Conservation (phyloP, 306 rosid genomes). For the Vigna nakashimae region DNA sequence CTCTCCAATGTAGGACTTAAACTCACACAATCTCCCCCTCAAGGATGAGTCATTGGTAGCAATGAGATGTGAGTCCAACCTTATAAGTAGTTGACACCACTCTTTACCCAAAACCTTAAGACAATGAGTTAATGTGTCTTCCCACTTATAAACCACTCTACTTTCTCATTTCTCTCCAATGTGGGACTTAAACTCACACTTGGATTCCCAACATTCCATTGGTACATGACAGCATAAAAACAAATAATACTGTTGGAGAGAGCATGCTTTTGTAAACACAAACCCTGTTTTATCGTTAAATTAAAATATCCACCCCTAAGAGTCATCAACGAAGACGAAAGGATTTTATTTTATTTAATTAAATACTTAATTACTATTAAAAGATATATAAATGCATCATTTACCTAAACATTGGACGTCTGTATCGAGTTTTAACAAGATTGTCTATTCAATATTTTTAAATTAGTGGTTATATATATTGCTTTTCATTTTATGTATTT, state of each 20-base stretch:
- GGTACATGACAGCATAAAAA: constrained; percentile 8
- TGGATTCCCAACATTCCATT: too few relatives aligned
- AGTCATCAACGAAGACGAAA: neutral
- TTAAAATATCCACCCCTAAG: neutral
- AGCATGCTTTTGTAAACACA: constrained; percentile 33
- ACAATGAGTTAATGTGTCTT: too few relatives aligned
- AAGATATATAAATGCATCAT: neutral
- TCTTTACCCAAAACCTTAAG: too few relatives aligned
- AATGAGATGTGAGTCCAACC: too few relatives aligned
- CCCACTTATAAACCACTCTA: too few relatives aligned
- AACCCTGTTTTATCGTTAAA: constrained; percentile 47
- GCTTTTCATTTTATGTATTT: neutral
- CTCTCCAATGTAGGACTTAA: too few relatives aligned
- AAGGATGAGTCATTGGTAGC: too few relatives aligned
- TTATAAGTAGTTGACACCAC: too few relatives aligned
- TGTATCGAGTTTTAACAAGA: neutral
- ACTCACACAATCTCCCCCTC: too few relatives aligned
- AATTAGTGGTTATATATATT: constrained; percentile 1
- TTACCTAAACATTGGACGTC: neutral
- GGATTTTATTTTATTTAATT: neutral
- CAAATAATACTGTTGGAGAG: constrained; percentile 47
- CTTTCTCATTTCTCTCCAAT: too few relatives aligned
- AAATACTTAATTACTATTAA: neutral
- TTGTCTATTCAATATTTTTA: neutral
- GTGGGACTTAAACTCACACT: too few relatives aligned